These are phyloP conservation scores for Gaillardinia entomophila DNA, from an alignment of 805 yeast genomes.

Conservation along the genomic window DNA sequence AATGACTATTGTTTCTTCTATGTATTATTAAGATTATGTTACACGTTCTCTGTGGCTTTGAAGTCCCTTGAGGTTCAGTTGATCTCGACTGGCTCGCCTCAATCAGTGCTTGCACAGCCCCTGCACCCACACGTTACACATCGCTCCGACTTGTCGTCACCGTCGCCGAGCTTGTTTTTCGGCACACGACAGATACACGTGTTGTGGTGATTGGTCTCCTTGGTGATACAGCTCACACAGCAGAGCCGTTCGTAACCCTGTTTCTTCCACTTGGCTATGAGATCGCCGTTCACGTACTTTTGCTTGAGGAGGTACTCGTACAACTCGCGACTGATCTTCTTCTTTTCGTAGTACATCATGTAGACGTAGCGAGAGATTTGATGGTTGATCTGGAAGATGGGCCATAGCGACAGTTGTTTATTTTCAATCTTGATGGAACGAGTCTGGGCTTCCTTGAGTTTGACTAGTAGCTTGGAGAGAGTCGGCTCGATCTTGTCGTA, in stretches of 20 bases:
- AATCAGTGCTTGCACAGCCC: slow-evolving; percentile 79
- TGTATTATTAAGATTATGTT: slow-evolving; percentile 3
- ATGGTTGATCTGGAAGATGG: slow-evolving; percentile 63
- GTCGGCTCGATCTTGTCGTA: slow-evolving; percentile 66
- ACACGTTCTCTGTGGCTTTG: slow-evolving; percentile 1
- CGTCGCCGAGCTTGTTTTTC: slow-evolving; percentile 40
- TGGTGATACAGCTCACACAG: slow-evolving; percentile 71
- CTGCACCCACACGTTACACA: slow-evolving; percentile 82
- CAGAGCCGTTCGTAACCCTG: slow-evolving; percentile 85
- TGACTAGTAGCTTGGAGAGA: slow-evolving; percentile 49
- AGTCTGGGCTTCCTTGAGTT: slow-evolving; percentile 46
- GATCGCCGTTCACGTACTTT: slow-evolving; percentile 57
- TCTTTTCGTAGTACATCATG: slow-evolving; percentile 64
- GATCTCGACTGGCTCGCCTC: slow-evolving; percentile 4
- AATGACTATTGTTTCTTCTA: slow-evolving; percentile 2
- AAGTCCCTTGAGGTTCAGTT: background rate
- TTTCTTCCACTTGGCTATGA: slow-evolving; percentile 79
- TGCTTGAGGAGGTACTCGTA: slow-evolving; percentile 71
- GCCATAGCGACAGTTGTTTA: slow-evolving; percentile 59
- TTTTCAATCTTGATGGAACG: slow-evolving; percentile 33
- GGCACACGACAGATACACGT: slow-evolving; percentile 89
- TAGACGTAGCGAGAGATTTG: slow-evolving; percentile 73
- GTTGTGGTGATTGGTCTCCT: slow-evolving; percentile 52
- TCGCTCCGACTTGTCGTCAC: slow-evolving; percentile 26
- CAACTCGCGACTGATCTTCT: slow-evolving; percentile 58